Evolutionary conservation across 345 rosid genomes (phyloP), one percentile per base, ranked within the genome.

Genomic region (Ceriops decandra): DNA sequence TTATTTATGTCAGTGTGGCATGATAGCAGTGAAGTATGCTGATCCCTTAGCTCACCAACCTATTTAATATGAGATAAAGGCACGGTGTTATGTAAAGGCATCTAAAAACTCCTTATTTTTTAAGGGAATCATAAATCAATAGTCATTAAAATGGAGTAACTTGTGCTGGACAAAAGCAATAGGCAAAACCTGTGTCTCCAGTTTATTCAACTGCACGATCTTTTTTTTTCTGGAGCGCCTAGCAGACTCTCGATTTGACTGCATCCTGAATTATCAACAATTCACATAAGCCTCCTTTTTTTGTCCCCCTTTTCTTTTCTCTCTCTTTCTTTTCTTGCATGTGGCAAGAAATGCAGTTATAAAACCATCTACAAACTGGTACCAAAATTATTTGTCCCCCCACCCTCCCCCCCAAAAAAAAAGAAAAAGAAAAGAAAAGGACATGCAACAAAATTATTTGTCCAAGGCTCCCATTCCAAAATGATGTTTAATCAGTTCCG

Each of bases 231-330:
- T 84, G 62, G 98, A 95, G 21, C 98, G 96, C 71, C 98, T 88
- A 51, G 99, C 98, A 42, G 99, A 95, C 84, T 95, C 99, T 72
- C 98, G 88, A 85, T 95, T 95, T 57, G 99, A 95, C 79, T 74
- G 79, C 98, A 90, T 92, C 87, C 99, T 95, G 81, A 22, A 30
- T 24, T 72, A 80, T 62, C 71, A 71, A 56, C 6, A 72, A 61
- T 67, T 26, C 7, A 62, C 33, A 19, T 66, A 68, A 13, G 7
- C 26, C 17, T 11, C 28, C 20, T 36, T 24, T 57, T 63, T 54
- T 62, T 19, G 57, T 11, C 22, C 47, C 56, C 32, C 1, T 24
- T 24, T 24, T 24, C 26, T 24, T 24, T 24, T 24, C 26, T 24
- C 24, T 24, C 26, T 24, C 26, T 24, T 24, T 24, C 0, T 24